Base-by-base conservation (phyloP, 2,329 filamentous ascomycete species). In the Chaetomiaceae sp. region DNA sequence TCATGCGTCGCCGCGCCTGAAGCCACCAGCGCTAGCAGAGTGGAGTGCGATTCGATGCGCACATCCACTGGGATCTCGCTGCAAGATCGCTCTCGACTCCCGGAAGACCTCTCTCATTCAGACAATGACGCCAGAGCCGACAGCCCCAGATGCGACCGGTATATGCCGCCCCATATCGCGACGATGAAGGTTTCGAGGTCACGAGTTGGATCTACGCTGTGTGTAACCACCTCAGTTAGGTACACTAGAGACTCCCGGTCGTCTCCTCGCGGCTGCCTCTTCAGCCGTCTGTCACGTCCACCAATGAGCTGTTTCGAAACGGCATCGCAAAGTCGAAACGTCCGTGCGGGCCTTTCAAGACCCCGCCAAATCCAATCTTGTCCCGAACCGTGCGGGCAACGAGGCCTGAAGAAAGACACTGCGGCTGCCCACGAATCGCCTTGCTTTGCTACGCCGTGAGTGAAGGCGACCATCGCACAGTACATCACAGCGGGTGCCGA, bases 331-430 rank as follows among this genome's bases (percentile, higher is more conserved):
- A 38, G 26, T 47, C 39, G 37, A 36, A 19, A 38, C 36, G 50
- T 56, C 52, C 30, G 54, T 54, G 54, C 52, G 45, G 10, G 32
- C 40, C 27, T 46, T 48, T n/a, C n/a, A n/a, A n/a, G n/a, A n/a
- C n/a, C n/a, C n/a, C n/a, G n/a, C n/a, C n/a, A n/a, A n/a, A n/a
- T n/a, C n/a, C n/a, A n/a, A n/a, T n/a, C n/a, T n/a, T n/a, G n/a
- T n/a, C n/a, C n/a, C n/a, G n/a, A n/a, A n/a, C n/a, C n/a, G n/a
- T n/a, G n/a, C n/a, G n/a, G n/a, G n/a, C n/a, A n/a, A n/a, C n/a
- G n/a, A n/a, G n/a, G n/a, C n/a, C n/a, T n/a, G n/a, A n/a, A n/a
- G n/a, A n/a, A n/a, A n/a, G n/a, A n/a, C n/a, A n/a, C n/a, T n/a
- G n/a, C n/a, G n/a, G n/a, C n/a, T n/a, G n/a, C n/a, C n/a, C n/a